Evolutionary conservation across 1,284 basidiomycete genomes (phyloP), one percentile per base, ranked within the genome.

Genomic region (Abortiporus biennis): DNA sequence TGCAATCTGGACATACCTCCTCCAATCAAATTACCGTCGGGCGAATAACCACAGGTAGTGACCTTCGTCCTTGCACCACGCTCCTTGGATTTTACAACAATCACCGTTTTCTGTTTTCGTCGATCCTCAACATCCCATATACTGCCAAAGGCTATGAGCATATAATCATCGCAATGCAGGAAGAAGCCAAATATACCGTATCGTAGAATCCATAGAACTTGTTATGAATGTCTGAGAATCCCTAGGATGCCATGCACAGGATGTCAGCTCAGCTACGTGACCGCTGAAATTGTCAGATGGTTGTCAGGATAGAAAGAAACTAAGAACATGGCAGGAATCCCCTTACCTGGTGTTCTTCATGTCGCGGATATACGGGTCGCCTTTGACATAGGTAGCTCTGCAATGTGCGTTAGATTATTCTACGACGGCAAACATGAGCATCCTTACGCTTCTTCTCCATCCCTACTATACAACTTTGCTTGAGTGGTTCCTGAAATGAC

Each of bases 351-450:
- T 99, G 57, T 97, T 85, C 63, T 92, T 92, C 91, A 99, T 96
- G 65, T 99, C 96, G 42, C 96, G 83, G 54, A 99, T 88, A 60
- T 98, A 99, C 49, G 89, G 90, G 65, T 99, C 96, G 25, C 96
- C 96, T 67, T 98, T 96, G 60, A 90, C 74, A 61, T 80, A 96
- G 51, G 87, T 86, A 47, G 83, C 81, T 60, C 90, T 92, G 61
- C 40, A 47, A 57, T 67, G 71, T 64, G 71, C 9, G 66, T 74
- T 59, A 71, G 68, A 60, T 64, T 62, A 69, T 63, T 53, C 62
- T 52, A 54, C 52, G 46, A 43, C 32, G 36, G 29, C 27, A 45
- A 44, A 36, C 4, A 33, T 8, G 3, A 16, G 15, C 23, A 21
- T 6, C 77, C 90, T 55, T 65, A 93, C 91, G 79, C 65, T 67